These are phyloP conservation scores for Coemansia sp. DNA, from an alignment of 192 early-diverging fungal genomes.

Conservation along the genomic window DNA sequence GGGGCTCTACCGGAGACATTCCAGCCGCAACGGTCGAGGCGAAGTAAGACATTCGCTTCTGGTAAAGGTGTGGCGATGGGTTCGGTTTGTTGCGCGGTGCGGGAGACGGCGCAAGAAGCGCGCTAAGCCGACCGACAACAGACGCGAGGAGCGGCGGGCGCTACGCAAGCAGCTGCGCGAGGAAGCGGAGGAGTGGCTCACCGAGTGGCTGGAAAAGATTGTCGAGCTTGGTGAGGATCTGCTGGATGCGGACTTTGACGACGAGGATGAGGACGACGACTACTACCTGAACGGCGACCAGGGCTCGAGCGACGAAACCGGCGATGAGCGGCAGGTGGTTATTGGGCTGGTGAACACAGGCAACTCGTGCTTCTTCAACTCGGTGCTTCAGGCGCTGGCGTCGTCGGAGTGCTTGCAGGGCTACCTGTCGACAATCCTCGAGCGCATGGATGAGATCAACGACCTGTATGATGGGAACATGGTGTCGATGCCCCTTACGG, in stretches of 20 bases:
- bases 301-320: conserved; percentile 28
- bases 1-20: conserved; percentile 5
- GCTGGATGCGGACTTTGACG: conserved; percentile 39
- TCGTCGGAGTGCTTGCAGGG: conserved; percentile 52
- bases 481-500: conserved; percentile 53
- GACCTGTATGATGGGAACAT: conserved; percentile 15
- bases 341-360: conserved; percentile 85
- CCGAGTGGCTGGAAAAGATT: conserved; percentile 44
- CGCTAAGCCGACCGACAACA: conserved; percentile 24
- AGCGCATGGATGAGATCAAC: conserved; percentile 54
- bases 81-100: conserved; percentile 44
- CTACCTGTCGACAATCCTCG: conserved; percentile 48
- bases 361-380: conserved; percentile 94
- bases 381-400: conserved; percentile 76
- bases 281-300: conserved; percentile 24
- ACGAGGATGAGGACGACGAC: conserved; percentile 50
- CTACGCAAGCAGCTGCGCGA: conserved; percentile 49
- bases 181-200: conserved; percentile 51
- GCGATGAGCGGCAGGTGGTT: conserved; percentile 51
- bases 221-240: conserved; percentile 55
- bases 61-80: conserved; percentile 44
- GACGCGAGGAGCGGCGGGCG: conserved; percentile 48
- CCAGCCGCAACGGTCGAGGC: conserved; percentile 13
- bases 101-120: conserved; percentile 49
- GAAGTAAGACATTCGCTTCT: conserved; percentile 22